Evolutionary conservation across 495 filamentous ascomycete genomes (phyloP).

Genomic region (Neurospora intermedia): DNA sequence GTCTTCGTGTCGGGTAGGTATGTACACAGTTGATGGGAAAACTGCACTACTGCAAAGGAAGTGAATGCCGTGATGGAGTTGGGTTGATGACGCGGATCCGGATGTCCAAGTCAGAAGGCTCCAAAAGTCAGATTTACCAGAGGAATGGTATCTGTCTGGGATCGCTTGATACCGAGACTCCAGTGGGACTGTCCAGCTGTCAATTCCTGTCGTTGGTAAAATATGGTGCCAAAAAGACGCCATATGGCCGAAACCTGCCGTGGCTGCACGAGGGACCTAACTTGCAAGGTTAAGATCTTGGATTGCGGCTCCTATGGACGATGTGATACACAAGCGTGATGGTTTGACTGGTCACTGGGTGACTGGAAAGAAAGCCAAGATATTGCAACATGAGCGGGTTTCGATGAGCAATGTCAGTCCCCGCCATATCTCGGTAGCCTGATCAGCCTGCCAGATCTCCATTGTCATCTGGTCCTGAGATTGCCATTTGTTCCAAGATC

Average conservation of each 20-base stretch:
- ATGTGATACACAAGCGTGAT: background rate
- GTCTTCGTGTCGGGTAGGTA: background rate
- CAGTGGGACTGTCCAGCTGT: background rate
- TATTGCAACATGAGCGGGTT: background rate
- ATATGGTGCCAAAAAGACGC: background rate
- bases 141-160: background rate
- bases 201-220: background rate
- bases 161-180: background rate
- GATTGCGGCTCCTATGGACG: background rate
- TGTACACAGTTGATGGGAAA: background rate
- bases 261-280: background rate
- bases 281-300: background rate
- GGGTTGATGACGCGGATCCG: background rate
- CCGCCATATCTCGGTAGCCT: background rate
- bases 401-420: background rate
- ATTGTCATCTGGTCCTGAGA: background rate
- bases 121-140: background rate
- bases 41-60: background rate
- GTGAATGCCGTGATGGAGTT: background rate
- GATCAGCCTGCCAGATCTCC: background rate
- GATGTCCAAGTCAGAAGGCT: background rate
- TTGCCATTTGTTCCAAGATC: background rate
- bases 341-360: background rate
- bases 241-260: background rate
- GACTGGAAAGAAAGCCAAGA: background rate